Percentiles rank a stretch among this genome's conserved stretches.
Evolutionary conservation across 2,329 filamentous ascomycete genomes (phyloP).

Genomic region (Drechslerella coelobrocha): DNA sequence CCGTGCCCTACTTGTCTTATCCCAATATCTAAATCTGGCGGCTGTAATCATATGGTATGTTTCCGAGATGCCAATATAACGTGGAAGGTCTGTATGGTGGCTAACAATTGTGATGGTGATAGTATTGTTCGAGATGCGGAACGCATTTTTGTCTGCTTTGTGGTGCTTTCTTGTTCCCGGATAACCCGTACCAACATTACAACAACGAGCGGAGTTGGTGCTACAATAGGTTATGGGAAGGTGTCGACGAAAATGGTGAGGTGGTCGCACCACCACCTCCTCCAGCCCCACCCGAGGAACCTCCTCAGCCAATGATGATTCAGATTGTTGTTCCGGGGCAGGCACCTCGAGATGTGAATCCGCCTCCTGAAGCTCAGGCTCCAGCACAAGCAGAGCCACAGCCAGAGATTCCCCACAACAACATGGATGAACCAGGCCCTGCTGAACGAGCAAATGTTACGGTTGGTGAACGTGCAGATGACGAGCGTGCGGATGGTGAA

Average conservation of each 20-base stretch:
- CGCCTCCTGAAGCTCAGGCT: slow-evolving; percentile 80
- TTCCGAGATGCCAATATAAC: slow-evolving; percentile 56
- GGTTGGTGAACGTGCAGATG: background rate
- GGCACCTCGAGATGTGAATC: slow-evolving; percentile 56
- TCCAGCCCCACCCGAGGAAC: slow-evolving; percentile 61
- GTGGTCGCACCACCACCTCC: slow-evolving; percentile 56
- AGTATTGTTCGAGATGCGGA: slow-evolving; percentile 66
- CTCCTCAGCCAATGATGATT: slow-evolving; percentile 45
- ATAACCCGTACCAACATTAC: slow-evolving; percentile 88
- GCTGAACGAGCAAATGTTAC: slow-evolving; percentile 57
- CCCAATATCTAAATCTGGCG: slow-evolving; percentile 85
- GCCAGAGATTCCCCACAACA: slow-evolving; percentile 57
- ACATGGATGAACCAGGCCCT: slow-evolving; percentile 58
- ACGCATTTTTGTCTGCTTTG: slow-evolving; percentile 97
- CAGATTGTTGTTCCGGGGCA: slow-evolving; percentile 47
- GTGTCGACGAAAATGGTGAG: slow-evolving; percentile 76
- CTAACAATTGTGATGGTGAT: background rate
- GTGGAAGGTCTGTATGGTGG: no score
- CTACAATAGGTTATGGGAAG: slow-evolving; percentile 86
- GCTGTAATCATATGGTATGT: slow-evolving; percentile 97
- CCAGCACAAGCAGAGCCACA: slow-evolving; percentile 71
- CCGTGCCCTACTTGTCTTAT: slow-evolving; percentile 86
- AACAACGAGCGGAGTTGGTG: slow-evolving; percentile 75
- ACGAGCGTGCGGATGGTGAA: no score
- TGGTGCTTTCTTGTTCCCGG: slow-evolving; percentile 79